Base-by-base conservation (phyloP, 805 yeast genomes). In the Ogataea zsoltii region DNA sequence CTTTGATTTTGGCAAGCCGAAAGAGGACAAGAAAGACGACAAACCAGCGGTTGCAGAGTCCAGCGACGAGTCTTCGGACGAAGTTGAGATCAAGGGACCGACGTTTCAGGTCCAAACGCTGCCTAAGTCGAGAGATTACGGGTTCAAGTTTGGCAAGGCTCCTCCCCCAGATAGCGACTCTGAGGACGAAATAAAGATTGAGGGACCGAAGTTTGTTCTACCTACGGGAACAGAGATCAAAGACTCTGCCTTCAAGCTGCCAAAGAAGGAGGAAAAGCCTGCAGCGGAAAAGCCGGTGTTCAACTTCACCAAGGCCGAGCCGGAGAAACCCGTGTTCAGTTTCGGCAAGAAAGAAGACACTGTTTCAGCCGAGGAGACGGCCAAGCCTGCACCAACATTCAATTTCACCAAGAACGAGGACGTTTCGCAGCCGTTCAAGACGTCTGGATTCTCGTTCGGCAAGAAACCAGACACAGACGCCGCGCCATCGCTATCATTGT, bases 161-260 rank as follows among this genome's bases (percentile, higher is more conserved):
- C 67, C 69, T 4, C 61, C 63, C 21, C 60, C 60, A 15, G 66
- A 61, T 33, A 61, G 49, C 42, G 83, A 78, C 36, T 72, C 79
- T 0, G 87, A 81, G 28, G 80, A 81, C 16, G 86, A 81, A 30
- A 65, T 82, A 19, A 83, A 82, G 59, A 76, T 85, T 23, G 79
- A 86, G 62, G 95, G 95, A 1, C 95, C 96, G 16, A 65, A 72
- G 12, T 88, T 88, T 61, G 74, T 72, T 7, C 51, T 78, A 25
- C 62, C 60, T 13, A 57, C 69, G 2, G 53, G 51, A 23, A 71
- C 75, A 23, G 75, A 77, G 41, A 51, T 54, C 7, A 51, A 56
- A 16, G 63, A 59, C 35, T 49, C 65, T 33, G 66, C 54, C 10
- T 68, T 68, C 49, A 64, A 58, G 37, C 55, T 66, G 12, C 49